phyloP scores from a whole-genome alignment of 2,329 filamentous ascomycete genomes.

The Pseudogymnoascus sp. region DNA sequence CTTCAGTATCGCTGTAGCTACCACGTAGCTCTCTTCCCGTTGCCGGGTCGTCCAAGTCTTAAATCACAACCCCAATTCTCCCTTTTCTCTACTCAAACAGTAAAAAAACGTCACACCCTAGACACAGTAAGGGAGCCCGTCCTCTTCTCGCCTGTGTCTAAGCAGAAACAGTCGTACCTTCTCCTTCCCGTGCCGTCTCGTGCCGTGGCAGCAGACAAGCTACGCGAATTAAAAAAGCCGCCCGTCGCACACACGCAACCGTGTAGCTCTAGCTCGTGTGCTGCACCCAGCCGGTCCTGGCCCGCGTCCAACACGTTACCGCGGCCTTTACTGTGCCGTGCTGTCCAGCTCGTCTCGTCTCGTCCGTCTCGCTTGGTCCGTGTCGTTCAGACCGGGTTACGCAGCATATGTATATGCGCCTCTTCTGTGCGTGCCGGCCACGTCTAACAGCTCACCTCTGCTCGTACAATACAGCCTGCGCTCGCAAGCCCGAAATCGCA shows the following conservation, averaged over 20 bases:
- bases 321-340: background rate
- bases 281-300: background rate
- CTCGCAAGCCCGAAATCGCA: background rate
- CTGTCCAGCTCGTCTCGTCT: no score
- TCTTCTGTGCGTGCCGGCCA: background rate
- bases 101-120: background rate
- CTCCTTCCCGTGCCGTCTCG: slow-evolving; percentile 9
- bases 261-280: background rate
- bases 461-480: no score
- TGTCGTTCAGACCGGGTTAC: background rate
- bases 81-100: background rate
- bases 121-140: background rate
- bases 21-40: slow-evolving; percentile 10
- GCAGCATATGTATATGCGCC: background rate
- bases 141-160: background rate
- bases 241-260: background rate
- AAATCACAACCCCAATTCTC: slow-evolving; percentile 24
- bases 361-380: background rate
- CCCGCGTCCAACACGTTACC: background rate
- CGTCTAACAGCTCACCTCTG: background rate
- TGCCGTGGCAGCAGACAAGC: slow-evolving; percentile 9
- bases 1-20: background rate
- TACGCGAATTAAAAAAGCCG: background rate
- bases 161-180: background rate
- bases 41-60: slow-evolving; percentile 24